Evolutionary conservation across 2,329 filamentous ascomycete species (phyloP), one percentile per base, ranked within the genome.

Genomic region (Tolypocladium inflatum): DNA sequence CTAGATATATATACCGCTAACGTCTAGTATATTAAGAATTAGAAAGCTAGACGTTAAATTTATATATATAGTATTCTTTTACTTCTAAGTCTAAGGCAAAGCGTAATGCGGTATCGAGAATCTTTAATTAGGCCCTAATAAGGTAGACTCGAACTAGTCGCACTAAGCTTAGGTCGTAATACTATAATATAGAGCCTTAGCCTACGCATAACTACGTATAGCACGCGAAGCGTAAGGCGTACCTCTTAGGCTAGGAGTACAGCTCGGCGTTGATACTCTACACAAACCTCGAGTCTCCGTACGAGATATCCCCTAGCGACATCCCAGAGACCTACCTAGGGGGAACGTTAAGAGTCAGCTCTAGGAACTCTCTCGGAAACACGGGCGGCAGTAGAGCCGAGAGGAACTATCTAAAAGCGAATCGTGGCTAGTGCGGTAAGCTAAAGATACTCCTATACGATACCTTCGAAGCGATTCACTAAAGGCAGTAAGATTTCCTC

Each of bases 121-220:
- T 26, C 17, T 15, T 8, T 26, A 33, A n/a, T 33, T 13, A n/a
- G 33, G 35, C 35, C 17, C 54, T 37, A 30, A 23, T 21, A 8
- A 15, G 19, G 41, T 6, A 13, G 39, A 33, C 23, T 42, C 26
- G 41, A 55, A 21, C 41, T 30, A 15, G 51, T 54, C 41, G 33
- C 33, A 55, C 41, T 11, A 19, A 19, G n/a, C 21, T 15, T 30
- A 48, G 50, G 50, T n/a, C 43, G 56, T 57, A 50, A 57, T 17
- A 48, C 51, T 19, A 23, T 26, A 3, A 39, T 45, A 52, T 37
- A 41, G 6, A 45, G 23, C 15, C 55, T 39, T 33, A 39, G n/a
- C 45, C 56, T 57, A 50, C 56, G 50, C 50, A 26, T 21, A 54
- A 21, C 42, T 50, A 51, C 52, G 48, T 57, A 38, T 42, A 41